phyloP scores from a whole-genome alignment of 164 flowering plant genomes.

The Tetrastigma voinierianum region DNA sequence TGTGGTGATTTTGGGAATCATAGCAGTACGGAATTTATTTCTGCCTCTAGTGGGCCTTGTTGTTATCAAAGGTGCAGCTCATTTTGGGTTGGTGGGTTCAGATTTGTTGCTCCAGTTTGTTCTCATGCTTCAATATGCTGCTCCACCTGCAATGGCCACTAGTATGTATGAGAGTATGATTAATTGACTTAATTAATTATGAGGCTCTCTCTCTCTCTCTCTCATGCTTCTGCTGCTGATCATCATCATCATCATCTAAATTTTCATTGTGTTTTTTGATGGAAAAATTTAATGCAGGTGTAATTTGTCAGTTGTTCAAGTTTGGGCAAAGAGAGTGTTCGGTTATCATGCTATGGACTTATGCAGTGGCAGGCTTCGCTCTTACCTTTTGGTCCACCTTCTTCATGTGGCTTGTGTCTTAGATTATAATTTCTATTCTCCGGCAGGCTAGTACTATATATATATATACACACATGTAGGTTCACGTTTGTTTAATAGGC shows the following conservation, averaged over 20 bases:
- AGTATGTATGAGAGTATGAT: conserved; percentile 10
- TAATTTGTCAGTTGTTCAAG: conserved; percentile 14
- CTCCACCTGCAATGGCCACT: conserved; percentile 24
- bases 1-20: conserved; percentile 7
- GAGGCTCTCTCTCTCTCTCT: no score
- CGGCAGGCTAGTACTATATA: no score
- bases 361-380: conserved; percentile 5
- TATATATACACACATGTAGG: no score
- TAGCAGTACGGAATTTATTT: conserved; percentile 12
- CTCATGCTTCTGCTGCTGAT: background rate
- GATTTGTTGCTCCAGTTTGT: conserved; percentile 18
- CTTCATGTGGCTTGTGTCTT: conserved; percentile 25
- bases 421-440: no score
- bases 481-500: no score
- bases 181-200: background rate
- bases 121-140: conserved; percentile 22
- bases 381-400: conserved; percentile 22
- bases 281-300: conserved; percentile 7
- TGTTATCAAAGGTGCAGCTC: conserved; percentile 11
- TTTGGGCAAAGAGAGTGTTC: conserved; percentile 23
- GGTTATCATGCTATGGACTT: conserved; percentile 28
- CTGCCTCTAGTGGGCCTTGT: conserved; percentile 16
- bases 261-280: background rate
- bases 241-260: no score
- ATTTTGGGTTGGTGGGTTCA: conserved; percentile 10